These are phyloP conservation scores for Rhizopogon vesiculosus DNA, from an alignment of 768 basidiomycete species.

Conservation along the genomic window DNA sequence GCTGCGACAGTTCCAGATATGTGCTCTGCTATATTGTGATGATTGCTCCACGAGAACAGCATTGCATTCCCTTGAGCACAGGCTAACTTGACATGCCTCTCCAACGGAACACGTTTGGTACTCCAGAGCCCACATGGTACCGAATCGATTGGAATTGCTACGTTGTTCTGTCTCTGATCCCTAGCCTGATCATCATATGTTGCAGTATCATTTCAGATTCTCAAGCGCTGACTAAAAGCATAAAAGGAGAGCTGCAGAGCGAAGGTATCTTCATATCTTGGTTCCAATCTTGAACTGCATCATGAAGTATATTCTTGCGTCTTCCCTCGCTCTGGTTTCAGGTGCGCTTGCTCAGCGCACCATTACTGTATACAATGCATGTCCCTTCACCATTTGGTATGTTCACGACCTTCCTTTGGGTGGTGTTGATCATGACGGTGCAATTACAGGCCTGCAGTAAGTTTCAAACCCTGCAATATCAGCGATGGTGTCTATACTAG, in stretches of 20 bases:
- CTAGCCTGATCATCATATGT: too few relatives aligned
- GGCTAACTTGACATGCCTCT: neutral
- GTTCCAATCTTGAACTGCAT: neutral
- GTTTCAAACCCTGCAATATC: neutral
- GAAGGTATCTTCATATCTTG: neutral
- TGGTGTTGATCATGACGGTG: neutral
- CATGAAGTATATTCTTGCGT: constrained; percentile 20
- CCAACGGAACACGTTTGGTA: neutral
- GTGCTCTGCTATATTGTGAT: too few relatives aligned
- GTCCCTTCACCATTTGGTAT: constrained; percentile 67
- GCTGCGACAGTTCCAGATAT: neutral
- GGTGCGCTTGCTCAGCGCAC: constrained; percentile 44
- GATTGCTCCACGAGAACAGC: neutral
- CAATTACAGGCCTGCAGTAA: constrained; percentile 40
- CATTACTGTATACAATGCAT: constrained; percentile 57
- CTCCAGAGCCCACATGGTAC: too few relatives aligned
- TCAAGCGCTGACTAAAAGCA: neutral
- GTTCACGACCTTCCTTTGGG: neutral
- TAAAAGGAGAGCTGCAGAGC: neutral
- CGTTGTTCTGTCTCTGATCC: too few relatives aligned
- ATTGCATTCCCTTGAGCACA: neutral
- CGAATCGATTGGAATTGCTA: too few relatives aligned
- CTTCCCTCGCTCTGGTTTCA: constrained; percentile 26
- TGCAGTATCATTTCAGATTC: neutral
- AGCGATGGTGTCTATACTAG: neutral